Evolutionary conservation across 345 rosid genomes (phyloP).

Genomic region (Arabis hirsuta): DNA sequence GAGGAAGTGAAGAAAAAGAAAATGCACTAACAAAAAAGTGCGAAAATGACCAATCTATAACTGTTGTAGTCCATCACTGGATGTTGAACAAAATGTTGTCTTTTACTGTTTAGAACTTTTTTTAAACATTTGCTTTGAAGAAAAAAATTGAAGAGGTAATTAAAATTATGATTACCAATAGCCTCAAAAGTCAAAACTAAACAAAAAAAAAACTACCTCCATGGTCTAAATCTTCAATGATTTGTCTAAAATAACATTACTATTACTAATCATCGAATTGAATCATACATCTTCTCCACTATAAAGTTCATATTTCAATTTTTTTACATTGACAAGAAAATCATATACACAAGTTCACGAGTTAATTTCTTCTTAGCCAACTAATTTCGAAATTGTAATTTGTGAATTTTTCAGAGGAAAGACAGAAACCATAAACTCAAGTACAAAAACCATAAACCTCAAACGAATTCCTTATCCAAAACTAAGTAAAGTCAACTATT

Average conservation of each 20-base stretch:
- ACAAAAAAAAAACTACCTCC: not conserved
- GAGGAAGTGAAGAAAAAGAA: constrained; percentile 22
- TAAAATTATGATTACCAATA: not conserved
- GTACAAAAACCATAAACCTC: not conserved
- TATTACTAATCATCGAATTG: not conserved
- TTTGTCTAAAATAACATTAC: not conserved
- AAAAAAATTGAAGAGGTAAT: not conserved
- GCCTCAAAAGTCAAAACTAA: too few species aligned
- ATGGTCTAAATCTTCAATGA: not conserved
- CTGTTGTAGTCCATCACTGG: not conserved
- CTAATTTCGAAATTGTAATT: not conserved
- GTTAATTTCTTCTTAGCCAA: not conserved
- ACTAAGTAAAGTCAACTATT: constrained; percentile 13
- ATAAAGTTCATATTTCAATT: too few species aligned
- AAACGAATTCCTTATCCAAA: not conserved
- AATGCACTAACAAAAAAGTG: constrained; percentile 31
- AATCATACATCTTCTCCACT: not conserved
- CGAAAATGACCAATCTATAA: constrained; percentile 5
- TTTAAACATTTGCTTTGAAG: not conserved
- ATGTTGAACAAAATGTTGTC: not conserved
- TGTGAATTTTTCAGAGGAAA: not conserved
- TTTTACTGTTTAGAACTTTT: not conserved
- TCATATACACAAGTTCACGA: not conserved
- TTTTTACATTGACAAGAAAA: not conserved
- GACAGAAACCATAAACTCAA: constrained; percentile 1